phyloP scores from a whole-genome alignment of 2,329 filamentous ascomycete genomes.

The Fusarium praegraminearum region DNA sequence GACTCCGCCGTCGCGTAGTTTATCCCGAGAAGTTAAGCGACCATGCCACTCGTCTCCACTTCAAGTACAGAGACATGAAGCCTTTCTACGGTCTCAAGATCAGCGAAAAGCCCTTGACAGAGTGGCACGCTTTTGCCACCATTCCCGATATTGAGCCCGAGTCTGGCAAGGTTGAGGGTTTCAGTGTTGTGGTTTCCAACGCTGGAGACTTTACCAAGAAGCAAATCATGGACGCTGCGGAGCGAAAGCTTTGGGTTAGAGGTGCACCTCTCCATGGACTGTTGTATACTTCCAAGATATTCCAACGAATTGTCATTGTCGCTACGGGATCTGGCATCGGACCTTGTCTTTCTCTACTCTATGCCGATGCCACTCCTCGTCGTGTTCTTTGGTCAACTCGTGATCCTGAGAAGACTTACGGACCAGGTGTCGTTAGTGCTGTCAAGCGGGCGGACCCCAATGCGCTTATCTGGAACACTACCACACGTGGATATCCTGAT shows the following conservation, averaged over 20 bases:
- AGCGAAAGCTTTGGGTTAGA: slow-evolving; percentile 19
- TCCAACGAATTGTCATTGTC: slow-evolving; percentile 11
- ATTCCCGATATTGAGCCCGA: slow-evolving; percentile 22
- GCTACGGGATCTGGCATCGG: slow-evolving; percentile 21
- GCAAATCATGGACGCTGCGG: slow-evolving; percentile 13
- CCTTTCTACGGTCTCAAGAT: slow-evolving; percentile 28
- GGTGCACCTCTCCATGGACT: slow-evolving; percentile 19
- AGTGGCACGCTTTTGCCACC: slow-evolving; percentile 25
- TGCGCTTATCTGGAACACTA: slow-evolving; percentile 22
- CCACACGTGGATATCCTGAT: slow-evolving; percentile 15
- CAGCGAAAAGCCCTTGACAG: slow-evolving; percentile 21
- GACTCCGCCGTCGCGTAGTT: slow-evolving; percentile 7
- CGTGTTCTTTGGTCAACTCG: slow-evolving; percentile 23
- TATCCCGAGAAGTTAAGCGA: slow-evolving; percentile 24
- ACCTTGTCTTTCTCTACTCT: slow-evolving; percentile 11
- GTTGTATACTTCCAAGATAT: slow-evolving; percentile 12
- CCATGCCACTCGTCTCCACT: slow-evolving; percentile 23
- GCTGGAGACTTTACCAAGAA: slow-evolving; percentile 23
- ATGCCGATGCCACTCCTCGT: slow-evolving; percentile 13
- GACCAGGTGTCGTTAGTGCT: slow-evolving; percentile 1
- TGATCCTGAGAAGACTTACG: slow-evolving; percentile 18
- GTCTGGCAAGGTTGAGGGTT: slow-evolving; percentile 14
- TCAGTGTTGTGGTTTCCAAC: slow-evolving; percentile 23
- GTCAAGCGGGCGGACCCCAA: slow-evolving; percentile 23
- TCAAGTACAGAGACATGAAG: slow-evolving; percentile 29